These are phyloP conservation scores for Tylopilus plumbeoviolaceoides DNA, from an alignment of 768 basidiomycete genomes.

Conservation along the genomic window DNA sequence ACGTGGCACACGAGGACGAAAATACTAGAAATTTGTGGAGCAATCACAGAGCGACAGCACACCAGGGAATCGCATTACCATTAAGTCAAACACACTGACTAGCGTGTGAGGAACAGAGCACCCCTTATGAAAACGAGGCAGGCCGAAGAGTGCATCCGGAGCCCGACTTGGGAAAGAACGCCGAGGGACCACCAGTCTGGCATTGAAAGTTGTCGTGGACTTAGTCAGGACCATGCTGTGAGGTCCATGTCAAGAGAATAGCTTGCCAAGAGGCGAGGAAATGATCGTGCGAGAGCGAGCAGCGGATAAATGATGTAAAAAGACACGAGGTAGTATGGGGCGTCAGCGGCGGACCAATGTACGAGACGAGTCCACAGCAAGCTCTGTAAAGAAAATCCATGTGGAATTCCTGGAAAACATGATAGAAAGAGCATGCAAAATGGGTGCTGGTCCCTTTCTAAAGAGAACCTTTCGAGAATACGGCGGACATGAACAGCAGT, in stretches of 20 bases:
- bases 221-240: constrained; percentile 16
- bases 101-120: constrained; percentile 13
- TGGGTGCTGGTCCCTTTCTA: constrained; percentile 14
- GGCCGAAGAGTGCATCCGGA: constrained; percentile 6
- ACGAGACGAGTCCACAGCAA: constrained; percentile 9
- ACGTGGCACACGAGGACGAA: constrained; percentile 5
- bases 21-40: constrained; percentile 19
- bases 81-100: constrained; percentile 8
- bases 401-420: constrained; percentile 4
- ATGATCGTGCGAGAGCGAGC: constrained; percentile 15
- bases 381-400: constrained; percentile 9
- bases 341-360: constrained; percentile 12
- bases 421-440: constrained; percentile 20
- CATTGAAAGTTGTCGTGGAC: constrained; percentile 16
- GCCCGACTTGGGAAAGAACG: constrained; percentile 14
- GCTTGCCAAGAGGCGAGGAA: constrained; percentile 6
- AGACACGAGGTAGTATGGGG: constrained; percentile 17
- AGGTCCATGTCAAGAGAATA: constrained; percentile 8
- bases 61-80: constrained; percentile 6
- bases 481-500: constrained; percentile 27
- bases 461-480: constrained; percentile 10
- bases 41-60: constrained; percentile 4
- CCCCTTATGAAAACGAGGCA: constrained; percentile 21
- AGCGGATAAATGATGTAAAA: constrained; percentile 18
- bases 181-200: constrained; percentile 7